Evolutionary conservation across 202 grass and related monocot species (phyloP).

Genomic region (Schoenoplectus tabernaemontani): DNA sequence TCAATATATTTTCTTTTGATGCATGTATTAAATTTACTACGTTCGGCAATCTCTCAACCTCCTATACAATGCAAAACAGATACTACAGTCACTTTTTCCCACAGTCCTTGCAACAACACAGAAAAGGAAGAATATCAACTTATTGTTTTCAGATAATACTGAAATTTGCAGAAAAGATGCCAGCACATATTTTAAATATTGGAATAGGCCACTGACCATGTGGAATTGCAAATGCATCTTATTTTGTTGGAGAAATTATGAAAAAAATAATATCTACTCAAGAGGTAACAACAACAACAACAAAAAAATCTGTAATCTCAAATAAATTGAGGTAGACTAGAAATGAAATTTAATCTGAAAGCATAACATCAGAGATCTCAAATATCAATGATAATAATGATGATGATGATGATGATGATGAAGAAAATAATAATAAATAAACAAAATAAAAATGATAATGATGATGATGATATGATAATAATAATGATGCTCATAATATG

Average conservation of each 20-base stretch:
- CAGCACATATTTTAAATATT: not conserved
- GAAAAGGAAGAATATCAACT: not conserved
- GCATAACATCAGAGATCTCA: too few species aligned
- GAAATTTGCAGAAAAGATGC: not conserved
- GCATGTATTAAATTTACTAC: conserved; percentile 13
- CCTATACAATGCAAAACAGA: conserved; percentile 28
- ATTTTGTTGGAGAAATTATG: not conserved
- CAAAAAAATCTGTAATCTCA: too few species aligned
- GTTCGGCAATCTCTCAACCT: conserved; percentile 40
- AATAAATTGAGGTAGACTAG: too few species aligned
- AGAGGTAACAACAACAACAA: too few species aligned
- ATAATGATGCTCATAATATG: too few species aligned
- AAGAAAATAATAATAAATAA: too few species aligned
- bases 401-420: too few species aligned
- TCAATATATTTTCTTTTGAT: conserved; percentile 25
- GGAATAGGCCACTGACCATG: not conserved
- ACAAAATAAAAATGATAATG: too few species aligned
- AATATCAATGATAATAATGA: too few species aligned
- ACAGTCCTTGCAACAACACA: conserved; percentile 6
- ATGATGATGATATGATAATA: too few species aligned
- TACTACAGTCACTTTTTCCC: not conserved
- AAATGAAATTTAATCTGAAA: too few species aligned
- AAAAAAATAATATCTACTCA: not conserved
- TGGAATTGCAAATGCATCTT: not conserved
- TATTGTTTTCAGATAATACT: not conserved